Evolutionary conservation across 805 yeast genomes (phyloP).

Genomic region (Wickerhamomyces rabaulensis): DNA sequence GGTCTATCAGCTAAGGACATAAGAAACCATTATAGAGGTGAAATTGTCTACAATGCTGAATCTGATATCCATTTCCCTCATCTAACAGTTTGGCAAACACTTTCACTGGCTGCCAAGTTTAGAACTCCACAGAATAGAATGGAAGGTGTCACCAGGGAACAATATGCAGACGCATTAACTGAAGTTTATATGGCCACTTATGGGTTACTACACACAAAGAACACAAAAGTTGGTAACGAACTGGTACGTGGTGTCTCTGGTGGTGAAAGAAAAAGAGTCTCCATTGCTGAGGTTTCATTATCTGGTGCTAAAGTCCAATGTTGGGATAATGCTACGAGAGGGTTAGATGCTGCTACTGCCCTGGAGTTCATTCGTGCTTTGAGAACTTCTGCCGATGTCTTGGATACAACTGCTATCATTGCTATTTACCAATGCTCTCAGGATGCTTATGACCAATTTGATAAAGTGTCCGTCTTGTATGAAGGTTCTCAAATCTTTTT

Average conservation of each 20-base stretch:
- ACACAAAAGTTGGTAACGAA: conserved; percentile 65
- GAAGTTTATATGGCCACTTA: conserved; percentile 50
- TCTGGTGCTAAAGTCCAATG: conserved; percentile 45
- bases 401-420: conserved; percentile 47
- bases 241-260: conserved; percentile 69
- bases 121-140: conserved; percentile 55
- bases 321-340: conserved; percentile 63
- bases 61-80: conserved; percentile 61
- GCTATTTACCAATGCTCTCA: conserved; percentile 60
- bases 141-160: conserved; percentile 43
- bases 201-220: conserved; percentile 47
- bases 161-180: conserved; percentile 42
- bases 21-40: conserved; percentile 47
- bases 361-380: conserved; percentile 50
- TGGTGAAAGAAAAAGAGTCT: conserved; percentile 71
- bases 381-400: conserved; percentile 43
- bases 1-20: conserved; percentile 44
- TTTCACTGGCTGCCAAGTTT: conserved; percentile 48
- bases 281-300: conserved; percentile 61
- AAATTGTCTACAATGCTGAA: conserved; percentile 60
- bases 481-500: conserved; percentile 53
- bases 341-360: conserved; percentile 60
- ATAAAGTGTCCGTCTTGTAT: conserved; percentile 47
- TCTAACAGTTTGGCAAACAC: conserved; percentile 54
- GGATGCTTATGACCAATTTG: conserved; percentile 48